phyloP scores from a whole-genome alignment of 2,329 filamentous ascomycete species.

The Exophiala bonariae region DNA sequence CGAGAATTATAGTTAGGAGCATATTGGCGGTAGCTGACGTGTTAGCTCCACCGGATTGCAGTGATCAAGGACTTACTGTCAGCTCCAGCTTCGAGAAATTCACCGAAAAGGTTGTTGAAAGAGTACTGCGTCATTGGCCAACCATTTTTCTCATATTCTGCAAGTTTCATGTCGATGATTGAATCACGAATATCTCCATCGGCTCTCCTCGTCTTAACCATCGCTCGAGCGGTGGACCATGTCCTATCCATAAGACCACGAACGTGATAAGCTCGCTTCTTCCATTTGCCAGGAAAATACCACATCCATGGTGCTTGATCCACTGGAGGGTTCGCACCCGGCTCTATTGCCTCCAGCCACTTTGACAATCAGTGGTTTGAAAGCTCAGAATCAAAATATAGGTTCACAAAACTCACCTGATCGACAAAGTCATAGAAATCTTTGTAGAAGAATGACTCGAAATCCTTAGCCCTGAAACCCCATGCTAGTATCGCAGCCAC shows the following conservation, averaged over 20 bases:
- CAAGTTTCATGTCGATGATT: constrained; percentile 17
- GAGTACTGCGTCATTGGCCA: constrained; percentile 14
- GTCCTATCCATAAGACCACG: constrained; percentile 6
- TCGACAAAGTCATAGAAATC: constrained; percentile 18
- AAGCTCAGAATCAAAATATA: background rate
- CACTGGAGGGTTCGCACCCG: constrained; percentile 17
- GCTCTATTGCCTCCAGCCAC: constrained; percentile 16
- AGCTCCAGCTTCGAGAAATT: constrained; percentile 20
- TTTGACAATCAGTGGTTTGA: background rate
- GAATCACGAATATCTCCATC: constrained; percentile 12
- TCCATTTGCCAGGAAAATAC: constrained; percentile 17
- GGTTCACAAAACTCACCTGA: constrained; percentile 1
- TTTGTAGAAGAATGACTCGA: constrained; percentile 19
- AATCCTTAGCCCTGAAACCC: constrained; percentile 16
- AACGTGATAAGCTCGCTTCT: constrained; percentile 10
- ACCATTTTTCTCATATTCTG: constrained; percentile 26
- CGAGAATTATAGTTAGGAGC: constrained; percentile 49
- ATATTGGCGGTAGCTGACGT: constrained; percentile 43
- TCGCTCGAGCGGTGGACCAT: constrained; percentile 11
- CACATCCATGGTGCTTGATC: constrained; percentile 12
- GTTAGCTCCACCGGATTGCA: background rate
- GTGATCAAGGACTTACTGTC: constrained; percentile 36
- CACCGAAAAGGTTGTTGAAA: constrained; percentile 19
- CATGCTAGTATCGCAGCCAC: constrained; percentile 9
- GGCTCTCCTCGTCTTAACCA: constrained; percentile 5